Conservation (phyloP, 495 filamentous ascomycete genomes). For the Talaromyces borbonicus region DNA sequence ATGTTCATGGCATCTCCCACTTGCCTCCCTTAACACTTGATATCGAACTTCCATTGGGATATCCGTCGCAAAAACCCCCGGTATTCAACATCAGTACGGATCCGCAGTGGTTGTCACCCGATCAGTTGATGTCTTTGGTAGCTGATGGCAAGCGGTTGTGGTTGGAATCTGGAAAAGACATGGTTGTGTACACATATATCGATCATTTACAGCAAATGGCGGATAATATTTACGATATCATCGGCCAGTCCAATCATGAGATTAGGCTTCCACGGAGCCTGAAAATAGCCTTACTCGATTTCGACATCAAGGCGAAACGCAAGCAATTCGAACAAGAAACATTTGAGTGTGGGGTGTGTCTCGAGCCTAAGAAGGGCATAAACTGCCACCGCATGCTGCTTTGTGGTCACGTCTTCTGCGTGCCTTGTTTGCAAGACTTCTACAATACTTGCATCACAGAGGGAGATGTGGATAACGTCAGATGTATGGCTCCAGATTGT, state of each 20-base stretch:
- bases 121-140: constrained; percentile 47
- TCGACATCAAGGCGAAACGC: constrained; percentile 61
- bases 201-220: constrained; percentile 75
- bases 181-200: constrained; percentile 77
- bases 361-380: constrained; percentile 85
- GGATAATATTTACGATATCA: constrained; percentile 67
- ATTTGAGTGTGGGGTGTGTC: constrained; percentile 83
- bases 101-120: constrained; percentile 60
- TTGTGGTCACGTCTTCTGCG: constrained; percentile 88
- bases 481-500: constrained; percentile 69
- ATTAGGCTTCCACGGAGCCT: constrained; percentile 38
- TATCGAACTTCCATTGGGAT: constrained; percentile 62
- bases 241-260: constrained; percentile 37
- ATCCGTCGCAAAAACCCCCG: constrained; percentile 62
- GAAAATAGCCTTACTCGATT: constrained; percentile 67
- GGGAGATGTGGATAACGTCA: constrained; percentile 67
- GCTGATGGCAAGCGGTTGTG: constrained; percentile 56
- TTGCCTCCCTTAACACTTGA: constrained; percentile 65
- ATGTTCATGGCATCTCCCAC: constrained; percentile 58
- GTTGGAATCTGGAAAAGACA: constrained; percentile 70
- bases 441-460: constrained; percentile 81
- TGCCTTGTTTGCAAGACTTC: constrained; percentile 73
- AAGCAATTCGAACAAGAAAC: constrained; percentile 73
- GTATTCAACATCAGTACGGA: constrained; percentile 51
- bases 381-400: constrained; percentile 67